These are phyloP conservation scores for Irpex lacteus DNA, from an alignment of 1,284 basidiomycete species.

Conservation along the genomic window DNA sequence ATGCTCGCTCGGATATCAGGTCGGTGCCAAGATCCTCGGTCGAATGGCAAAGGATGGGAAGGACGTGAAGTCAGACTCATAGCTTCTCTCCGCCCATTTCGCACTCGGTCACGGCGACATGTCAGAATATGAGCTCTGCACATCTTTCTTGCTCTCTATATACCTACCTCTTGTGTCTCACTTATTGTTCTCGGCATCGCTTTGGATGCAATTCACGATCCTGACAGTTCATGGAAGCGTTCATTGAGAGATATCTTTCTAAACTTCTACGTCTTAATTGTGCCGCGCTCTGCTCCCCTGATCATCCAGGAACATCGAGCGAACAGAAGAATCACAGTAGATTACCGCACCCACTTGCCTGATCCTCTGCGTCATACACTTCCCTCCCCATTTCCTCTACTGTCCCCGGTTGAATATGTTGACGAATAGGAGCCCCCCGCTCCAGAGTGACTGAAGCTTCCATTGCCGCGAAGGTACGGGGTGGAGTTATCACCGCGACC, in stretches of 20 bases:
- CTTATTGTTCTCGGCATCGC: not conserved
- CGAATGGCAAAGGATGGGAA: slow-evolving; percentile 47
- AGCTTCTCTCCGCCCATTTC: not conserved
- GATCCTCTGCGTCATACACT: not conserved
- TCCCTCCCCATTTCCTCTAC: not conserved
- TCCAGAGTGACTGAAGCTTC: not conserved
- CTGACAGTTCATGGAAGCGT: not conserved
- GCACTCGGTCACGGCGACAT: not conserved
- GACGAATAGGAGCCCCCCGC: not conserved
- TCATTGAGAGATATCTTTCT: not conserved
- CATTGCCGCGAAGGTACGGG: not conserved
- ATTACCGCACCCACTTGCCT: not conserved
- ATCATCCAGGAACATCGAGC: not conserved
- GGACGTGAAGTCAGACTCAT: slow-evolving; percentile 32
- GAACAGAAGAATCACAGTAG: not conserved
- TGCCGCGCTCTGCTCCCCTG: slow-evolving; percentile 19
- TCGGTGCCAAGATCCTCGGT: slow-evolving; percentile 80
- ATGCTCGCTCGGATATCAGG: slow-evolving; percentile 37
- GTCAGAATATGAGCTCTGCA: not conserved
- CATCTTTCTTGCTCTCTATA: not conserved
- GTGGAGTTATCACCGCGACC: not conserved
- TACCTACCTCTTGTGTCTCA: not conserved
- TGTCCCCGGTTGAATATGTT: not conserved
- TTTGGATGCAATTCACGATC: not conserved
- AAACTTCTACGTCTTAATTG: not conserved